Evolutionary conservation across 306 rosid genomes (phyloP).

Genomic region (Begonia peltatifolia): DNA sequence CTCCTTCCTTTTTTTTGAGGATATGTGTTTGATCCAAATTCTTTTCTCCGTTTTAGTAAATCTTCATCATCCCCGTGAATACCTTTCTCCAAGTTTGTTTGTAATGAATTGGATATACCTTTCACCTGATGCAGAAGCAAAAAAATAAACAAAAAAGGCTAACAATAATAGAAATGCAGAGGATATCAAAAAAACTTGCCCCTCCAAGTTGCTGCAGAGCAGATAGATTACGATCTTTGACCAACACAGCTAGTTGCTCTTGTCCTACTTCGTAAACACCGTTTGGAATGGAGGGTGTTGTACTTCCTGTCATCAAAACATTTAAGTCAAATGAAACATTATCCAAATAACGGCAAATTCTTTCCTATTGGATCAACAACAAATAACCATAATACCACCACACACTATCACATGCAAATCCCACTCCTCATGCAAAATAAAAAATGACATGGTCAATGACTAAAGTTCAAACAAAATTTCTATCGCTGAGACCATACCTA

Average conservation of each 20-base stretch:
- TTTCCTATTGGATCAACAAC: not conserved
- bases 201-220: slow-evolving; percentile 58
- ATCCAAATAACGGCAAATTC: not conserved
- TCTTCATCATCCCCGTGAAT: slow-evolving; percentile 61
- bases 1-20: slow-evolving; percentile 73
- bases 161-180: not conserved
- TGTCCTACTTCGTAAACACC: slow-evolving; percentile 67
- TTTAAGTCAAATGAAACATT: not conserved
- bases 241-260: slow-evolving; percentile 59
- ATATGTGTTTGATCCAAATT: slow-evolving; percentile 76
- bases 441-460: no score
- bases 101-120: slow-evolving; percentile 47
- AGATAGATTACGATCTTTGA: slow-evolving; percentile 52
- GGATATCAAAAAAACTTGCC: slow-evolving; percentile 26
- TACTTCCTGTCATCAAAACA: slow-evolving; percentile 16
- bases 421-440: no score
- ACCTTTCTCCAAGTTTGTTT: slow-evolving; percentile 73
- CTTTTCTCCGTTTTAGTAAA: slow-evolving; percentile 45
- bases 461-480: no score
- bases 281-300: slow-evolving; percentile 9
- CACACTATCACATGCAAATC: no score
- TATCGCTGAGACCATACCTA: no score
- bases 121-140: slow-evolving; percentile 39
- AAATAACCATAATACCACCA: not conserved
- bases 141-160: slow-evolving; percentile 7